Evolutionary conservation across 2,329 filamentous ascomycete genomes (phyloP).

Genomic region (Truncatella angustata): DNA sequence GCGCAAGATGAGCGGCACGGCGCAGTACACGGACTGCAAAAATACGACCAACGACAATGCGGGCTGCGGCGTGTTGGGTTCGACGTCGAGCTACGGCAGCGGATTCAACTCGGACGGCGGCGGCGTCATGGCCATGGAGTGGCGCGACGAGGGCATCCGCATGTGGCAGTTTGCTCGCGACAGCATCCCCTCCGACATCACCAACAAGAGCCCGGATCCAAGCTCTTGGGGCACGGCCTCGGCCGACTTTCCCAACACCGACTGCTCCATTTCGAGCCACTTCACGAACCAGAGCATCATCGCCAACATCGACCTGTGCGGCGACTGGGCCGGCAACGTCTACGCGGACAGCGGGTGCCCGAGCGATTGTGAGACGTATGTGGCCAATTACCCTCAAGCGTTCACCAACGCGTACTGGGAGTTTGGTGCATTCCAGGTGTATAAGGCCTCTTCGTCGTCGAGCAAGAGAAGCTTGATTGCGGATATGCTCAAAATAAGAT

Average conservation of each 20-base stretch:
- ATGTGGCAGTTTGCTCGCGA: conserved; percentile 58
- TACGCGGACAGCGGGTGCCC: conserved; percentile 49
- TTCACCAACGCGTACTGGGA: conserved; percentile 65
- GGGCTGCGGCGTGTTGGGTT: conserved; percentile 54
- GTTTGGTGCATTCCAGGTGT: conserved; percentile 60
- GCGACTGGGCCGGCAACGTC: conserved; percentile 47
- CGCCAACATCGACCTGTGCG: conserved; percentile 65
- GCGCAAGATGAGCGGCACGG: conserved; percentile 50
- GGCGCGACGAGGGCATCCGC: conserved; percentile 58
- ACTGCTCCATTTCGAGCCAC: conserved; percentile 57
- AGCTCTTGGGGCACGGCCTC: conserved; percentile 59
- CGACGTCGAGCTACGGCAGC: conserved; percentile 44
- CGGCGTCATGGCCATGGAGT: conserved; percentile 61
- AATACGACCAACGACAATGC: conserved; percentile 50
- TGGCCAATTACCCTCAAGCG: conserved; percentile 53
- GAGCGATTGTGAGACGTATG: conserved; percentile 54
- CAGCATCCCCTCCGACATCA: conserved; percentile 51
- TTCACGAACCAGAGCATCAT: conserved; percentile 67
- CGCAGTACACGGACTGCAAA: conserved; percentile 45
- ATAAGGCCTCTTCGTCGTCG: conserved; percentile 36
- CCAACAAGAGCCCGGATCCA: conserved; percentile 52
- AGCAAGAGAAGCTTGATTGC: not conserved
- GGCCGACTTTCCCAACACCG: conserved; percentile 64
- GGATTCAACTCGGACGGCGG: conserved; percentile 53
- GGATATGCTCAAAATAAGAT: too few relatives aligned